Evolutionary conservation across 164 flowering plant species (phyloP).

Genomic region (Echeveria elegans): DNA sequence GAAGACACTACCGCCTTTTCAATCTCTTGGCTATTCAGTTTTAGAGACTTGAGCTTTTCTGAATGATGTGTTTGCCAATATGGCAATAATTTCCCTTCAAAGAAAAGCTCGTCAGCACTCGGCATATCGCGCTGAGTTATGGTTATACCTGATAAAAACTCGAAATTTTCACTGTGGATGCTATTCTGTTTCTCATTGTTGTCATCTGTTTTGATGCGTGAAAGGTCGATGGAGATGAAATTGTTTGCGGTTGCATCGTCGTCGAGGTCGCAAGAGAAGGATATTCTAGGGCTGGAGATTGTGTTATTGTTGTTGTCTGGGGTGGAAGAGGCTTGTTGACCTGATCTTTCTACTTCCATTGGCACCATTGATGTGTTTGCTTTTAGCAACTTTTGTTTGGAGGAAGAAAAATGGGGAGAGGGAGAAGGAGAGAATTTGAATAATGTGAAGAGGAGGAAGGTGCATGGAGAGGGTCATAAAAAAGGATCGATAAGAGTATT

Average conservation of each 20-base stretch:
- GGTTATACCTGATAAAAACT: constrained; percentile 56
- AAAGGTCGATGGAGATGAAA: constrained; percentile 45
- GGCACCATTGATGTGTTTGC: background rate
- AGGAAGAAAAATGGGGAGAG: background rate
- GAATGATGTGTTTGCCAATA: constrained; percentile 52
- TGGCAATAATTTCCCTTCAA: constrained; percentile 74
- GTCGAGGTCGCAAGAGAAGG: constrained; percentile 65
- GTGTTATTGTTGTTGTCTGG: too few species aligned
- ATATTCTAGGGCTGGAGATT: constrained; percentile 54
- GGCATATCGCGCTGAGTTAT: constrained; percentile 1
- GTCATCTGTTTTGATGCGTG: constrained; percentile 10
- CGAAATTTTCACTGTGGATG: constrained; percentile 36
- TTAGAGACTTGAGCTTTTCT: constrained; percentile 33
- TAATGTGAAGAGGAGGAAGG: background rate
- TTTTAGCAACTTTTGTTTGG: too few species aligned
- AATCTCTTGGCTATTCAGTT: constrained; percentile 12
- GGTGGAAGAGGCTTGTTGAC: too few species aligned
- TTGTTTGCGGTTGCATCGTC: constrained; percentile 46
- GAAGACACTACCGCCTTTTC: constrained; percentile 24
- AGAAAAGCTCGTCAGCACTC: constrained; percentile 45
- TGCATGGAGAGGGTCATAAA: background rate
- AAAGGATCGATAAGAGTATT: too few species aligned
- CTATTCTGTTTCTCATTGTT: constrained; percentile 16
- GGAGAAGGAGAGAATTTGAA: background rate
- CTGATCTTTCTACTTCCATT: background rate